Base-by-base conservation (phyloP, 2,329 filamentous ascomycete genomes). In the Ophiostoma australiae region DNA sequence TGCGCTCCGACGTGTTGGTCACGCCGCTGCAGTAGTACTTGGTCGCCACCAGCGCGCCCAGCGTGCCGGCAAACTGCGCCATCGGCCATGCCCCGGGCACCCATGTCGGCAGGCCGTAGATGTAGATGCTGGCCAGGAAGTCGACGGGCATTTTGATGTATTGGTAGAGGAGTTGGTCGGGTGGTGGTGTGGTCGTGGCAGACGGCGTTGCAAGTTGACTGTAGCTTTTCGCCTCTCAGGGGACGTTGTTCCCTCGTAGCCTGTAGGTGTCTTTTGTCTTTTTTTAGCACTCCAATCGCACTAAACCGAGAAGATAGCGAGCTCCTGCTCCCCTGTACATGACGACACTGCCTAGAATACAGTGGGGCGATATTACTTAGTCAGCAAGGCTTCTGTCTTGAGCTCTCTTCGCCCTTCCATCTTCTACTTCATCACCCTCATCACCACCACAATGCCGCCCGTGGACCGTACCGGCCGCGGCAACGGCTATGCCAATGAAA, bases 1-100 rank as follows among this genome's bases (percentile, higher is more conserved):
- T 85, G 72, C 92, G 87, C 78, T 97, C 93, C 35, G 91, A 86
- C 61, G 80, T 81, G 80, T 95, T 97, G 75, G 80, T 82, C 15
- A 89, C 86, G 75, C 95, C 96, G 74, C 88, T 87, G 76, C 90
- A 91, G 82, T 91, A 97, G 77, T 84, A 84, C 83, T 97, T 98
- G 67, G 85, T 76, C 39, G 85, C 72, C 67, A 78, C 78, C 37
- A 87, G 75, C 58, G 80, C 74, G 6, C 78, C 77, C n/a, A 82
- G 63, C 61, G 80, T 74, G 27, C 79, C 76, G 58, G 77, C 75
- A 23, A 78, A 75, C 75, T 83, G 81, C 76, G 81, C 74, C 66
- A 87, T 76, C 33, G 78, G 75, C 79, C 78, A 81, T 65, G 79
- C 80, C 61, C 81, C 77, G 63, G 82, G 82, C 69, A 86, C 76